Evolutionary conservation across 805 yeast genomes (phyloP).

Genomic region (Starmerella roubikii): DNA sequence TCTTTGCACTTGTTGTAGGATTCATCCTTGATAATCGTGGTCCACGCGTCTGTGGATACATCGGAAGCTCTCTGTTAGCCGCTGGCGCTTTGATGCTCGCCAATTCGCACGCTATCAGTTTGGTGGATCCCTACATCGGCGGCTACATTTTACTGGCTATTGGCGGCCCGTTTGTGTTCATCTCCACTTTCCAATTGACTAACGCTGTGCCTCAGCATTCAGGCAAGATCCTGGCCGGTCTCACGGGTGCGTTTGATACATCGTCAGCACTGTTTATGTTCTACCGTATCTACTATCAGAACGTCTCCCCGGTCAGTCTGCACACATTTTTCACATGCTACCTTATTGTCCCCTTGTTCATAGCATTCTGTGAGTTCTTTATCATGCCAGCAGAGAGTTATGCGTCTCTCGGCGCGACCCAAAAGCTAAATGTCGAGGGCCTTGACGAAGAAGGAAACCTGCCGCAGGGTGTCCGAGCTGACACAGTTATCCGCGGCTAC

Average conservation of each 20-base stretch:
- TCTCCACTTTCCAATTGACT: slow-evolving; percentile 79
- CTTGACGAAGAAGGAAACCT: slow-evolving; percentile 50
- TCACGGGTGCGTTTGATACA: slow-evolving; percentile 91
- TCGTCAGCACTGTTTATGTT: slow-evolving; percentile 75
- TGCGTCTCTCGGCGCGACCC: slow-evolving; percentile 31
- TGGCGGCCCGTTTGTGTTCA: slow-evolving; percentile 90
- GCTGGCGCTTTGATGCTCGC: slow-evolving; percentile 41
- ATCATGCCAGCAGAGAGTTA: slow-evolving; percentile 73
- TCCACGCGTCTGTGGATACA: slow-evolving; percentile 61
- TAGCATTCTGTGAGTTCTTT: slow-evolving; percentile 54
- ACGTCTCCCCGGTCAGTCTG: slow-evolving; percentile 30
- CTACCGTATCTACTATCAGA: slow-evolving; percentile 54
- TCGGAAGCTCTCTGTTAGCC: slow-evolving; percentile 51
- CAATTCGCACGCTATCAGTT: slow-evolving; percentile 26
- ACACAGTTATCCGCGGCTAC: not conserved
- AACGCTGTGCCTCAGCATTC: slow-evolving; percentile 73
- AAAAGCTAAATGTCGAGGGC: slow-evolving; percentile 46
- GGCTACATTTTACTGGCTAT: slow-evolving; percentile 71
- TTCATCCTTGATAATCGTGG: slow-evolving; percentile 64
- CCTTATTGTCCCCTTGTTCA: slow-evolving; percentile 64
- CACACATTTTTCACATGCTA: slow-evolving; percentile 51
- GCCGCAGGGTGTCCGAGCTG: slow-evolving; percentile 6
- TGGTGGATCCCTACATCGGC: slow-evolving; percentile 50
- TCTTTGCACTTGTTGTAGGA: slow-evolving; percentile 73
- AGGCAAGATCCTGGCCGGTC: slow-evolving; percentile 64